Percentiles rank a stretch among this genome's conserved stretches.
phyloP scores from a whole-genome alignment of 2,329 filamentous ascomycete species.

The Colletotrichum liaoningense region DNA sequence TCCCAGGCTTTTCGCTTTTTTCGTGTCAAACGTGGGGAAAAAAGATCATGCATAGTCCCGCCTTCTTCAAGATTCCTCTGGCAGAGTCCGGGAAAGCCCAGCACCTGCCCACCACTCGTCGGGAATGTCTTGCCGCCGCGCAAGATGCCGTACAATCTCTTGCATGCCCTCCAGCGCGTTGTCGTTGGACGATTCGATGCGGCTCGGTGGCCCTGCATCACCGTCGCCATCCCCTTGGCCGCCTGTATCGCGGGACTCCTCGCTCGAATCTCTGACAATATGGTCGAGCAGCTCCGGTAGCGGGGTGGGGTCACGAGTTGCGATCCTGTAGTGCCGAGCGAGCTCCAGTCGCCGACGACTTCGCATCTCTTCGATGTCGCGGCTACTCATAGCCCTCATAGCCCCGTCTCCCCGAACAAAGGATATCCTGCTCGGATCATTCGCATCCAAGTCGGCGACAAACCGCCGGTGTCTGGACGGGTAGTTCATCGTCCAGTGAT shows the following conservation, averaged over 20 bases:
- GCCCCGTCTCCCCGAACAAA: slow-evolving; percentile 10
- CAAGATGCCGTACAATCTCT: slow-evolving; percentile 76
- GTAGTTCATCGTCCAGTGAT: slow-evolving; percentile 34
- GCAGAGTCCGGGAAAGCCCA: slow-evolving; percentile 71
- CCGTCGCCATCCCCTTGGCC: slow-evolving; percentile 17
- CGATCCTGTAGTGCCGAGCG: slow-evolving; percentile 23
- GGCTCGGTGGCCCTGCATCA: slow-evolving; percentile 24
- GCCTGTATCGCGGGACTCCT: slow-evolving; percentile 12
- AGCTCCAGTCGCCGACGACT: slow-evolving; percentile 28
- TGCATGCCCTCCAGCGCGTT: slow-evolving; percentile 72
- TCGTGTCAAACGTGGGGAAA: neutral
- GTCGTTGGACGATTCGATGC: slow-evolving; percentile 42
- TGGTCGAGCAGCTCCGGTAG: slow-evolving; percentile 20
- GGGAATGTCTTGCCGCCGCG: slow-evolving; percentile 78
- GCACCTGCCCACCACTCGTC: slow-evolving; percentile 85
- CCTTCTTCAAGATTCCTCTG: slow-evolving; percentile 48
- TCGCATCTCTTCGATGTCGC: slow-evolving; percentile 26
- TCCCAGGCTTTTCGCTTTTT: neutral
- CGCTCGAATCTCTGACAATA: slow-evolving; percentile 22
- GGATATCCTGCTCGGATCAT: slow-evolving; percentile 29
- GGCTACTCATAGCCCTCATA: neutral
- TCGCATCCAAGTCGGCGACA: slow-evolving; percentile 26
- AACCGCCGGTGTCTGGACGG: slow-evolving; percentile 35
- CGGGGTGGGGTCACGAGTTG: slow-evolving; percentile 17
- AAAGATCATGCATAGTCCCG: neutral